Conservation (phyloP, 2,329 filamentous ascomycete genomes). For the Neofusicoccum laricinum region DNA sequence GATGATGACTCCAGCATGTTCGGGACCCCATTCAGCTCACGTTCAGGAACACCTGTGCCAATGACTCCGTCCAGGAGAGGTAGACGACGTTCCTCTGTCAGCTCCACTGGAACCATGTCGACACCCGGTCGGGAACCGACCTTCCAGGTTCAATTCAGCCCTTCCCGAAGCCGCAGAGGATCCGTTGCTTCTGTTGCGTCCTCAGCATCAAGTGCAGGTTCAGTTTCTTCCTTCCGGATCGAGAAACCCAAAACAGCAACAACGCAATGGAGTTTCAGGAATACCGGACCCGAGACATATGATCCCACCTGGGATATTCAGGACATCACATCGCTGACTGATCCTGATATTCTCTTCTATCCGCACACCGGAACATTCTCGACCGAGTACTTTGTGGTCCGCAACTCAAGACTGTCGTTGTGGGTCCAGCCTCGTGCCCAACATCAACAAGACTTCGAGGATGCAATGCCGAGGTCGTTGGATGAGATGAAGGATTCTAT, state of each 20-base stretch:
- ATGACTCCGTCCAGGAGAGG: background rate
- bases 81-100: background rate
- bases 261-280: background rate
- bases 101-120: background rate
- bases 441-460: conserved; percentile 12
- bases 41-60: background rate
- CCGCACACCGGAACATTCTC: conserved; percentile 44
- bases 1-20: conserved; percentile 1
- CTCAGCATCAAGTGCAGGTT: background rate
- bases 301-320: conserved; percentile 16
- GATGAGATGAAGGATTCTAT: conserved; percentile 5
- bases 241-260: background rate
- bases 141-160: background rate
- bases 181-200: background rate
- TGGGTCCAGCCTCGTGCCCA: conserved; percentile 5
- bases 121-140: background rate
- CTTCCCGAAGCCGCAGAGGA: background rate
- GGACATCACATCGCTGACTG: conserved; percentile 19
- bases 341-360: conserved; percentile 34
- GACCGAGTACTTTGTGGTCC: conserved; percentile 33
- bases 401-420: conserved; percentile 7
- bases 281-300: background rate
- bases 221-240: background rate
- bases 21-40: background rate
- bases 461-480: conserved; percentile 9